Base-by-base conservation (phyloP, 2,329 filamentous ascomycete genomes). In the Polytolypa hystricis region DNA sequence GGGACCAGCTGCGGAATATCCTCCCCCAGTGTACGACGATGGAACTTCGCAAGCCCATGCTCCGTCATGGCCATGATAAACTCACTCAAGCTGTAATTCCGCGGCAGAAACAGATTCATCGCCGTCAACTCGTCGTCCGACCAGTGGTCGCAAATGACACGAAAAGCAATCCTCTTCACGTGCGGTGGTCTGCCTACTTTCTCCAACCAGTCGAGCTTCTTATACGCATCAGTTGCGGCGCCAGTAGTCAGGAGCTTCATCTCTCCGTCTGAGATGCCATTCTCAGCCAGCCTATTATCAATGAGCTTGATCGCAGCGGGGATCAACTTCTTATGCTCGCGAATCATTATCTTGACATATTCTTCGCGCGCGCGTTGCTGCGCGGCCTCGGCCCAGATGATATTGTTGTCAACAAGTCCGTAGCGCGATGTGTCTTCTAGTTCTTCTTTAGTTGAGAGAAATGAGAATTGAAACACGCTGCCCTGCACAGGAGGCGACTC, bases 301-400 rank as follows among this genome's bases (percentile, higher is more conserved):
- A 45, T 38, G 20, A 37, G 34, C 33, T 31, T 19, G 19, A 44
- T 20, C 11, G 44, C 40, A 9, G 16, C 35, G 2, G 35, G 40
- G 10, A 46, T 21, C 5, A 44, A 27, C 9, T 28, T 9, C 27
- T 26, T 38, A 26, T 44, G 39, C 7, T 14, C 19, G 16, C 19
- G 16, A 7, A 46, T 26, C 40, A 42, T 44, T 6, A 20, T 37
- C 21, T 35, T 36, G 21, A 46, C 28, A 18, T 41, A 32, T 6
- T 37, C 21, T 17, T 30, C 18, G 14, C 39, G 36, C 3, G 27
- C 36, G 6, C 5, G 4, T 5, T 34, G 12, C 14, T 27, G 3
- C 2, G 21, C 20, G 14, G 11, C 14, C 14, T 39, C 23, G 10
- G 21, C 15, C 14, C 36, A 28, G 4, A 4, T 37, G n/a, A 18